Evolutionary conservation across 306 rosid species (phyloP).

Genomic region (Lathyrus sativus): DNA sequence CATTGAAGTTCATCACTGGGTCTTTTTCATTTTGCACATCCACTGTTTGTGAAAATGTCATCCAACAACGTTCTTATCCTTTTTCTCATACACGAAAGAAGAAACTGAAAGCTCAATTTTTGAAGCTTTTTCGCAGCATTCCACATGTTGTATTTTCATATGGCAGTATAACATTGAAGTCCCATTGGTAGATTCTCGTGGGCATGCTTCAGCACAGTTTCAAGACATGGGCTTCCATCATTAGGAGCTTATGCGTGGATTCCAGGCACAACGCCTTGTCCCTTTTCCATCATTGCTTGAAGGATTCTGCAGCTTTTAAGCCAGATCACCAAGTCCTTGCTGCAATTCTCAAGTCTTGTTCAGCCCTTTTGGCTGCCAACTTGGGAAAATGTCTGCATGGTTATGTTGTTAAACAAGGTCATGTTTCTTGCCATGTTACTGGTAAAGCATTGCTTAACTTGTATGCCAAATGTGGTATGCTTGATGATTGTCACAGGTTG

Average conservation of each 20-base stretch:
- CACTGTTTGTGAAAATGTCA: conserved; percentile 45
- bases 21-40: conserved; percentile 25
- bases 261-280: conserved; percentile 52
- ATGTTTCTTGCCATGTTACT: conserved; percentile 58
- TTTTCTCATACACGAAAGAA: not conserved
- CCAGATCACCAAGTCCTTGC: conserved; percentile 59
- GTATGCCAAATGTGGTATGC: conserved; percentile 76
- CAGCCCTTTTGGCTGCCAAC: conserved; percentile 51
- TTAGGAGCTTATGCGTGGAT: conserved; percentile 48
- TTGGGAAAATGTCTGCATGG: conserved; percentile 73
- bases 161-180: not conserved
- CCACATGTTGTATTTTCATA: not conserved
- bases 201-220: conserved; percentile 53
- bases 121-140: conserved; percentile 21
- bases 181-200: conserved; percentile 25
- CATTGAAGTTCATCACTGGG: not conserved
- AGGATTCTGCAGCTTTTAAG: conserved; percentile 43
- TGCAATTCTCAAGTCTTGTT: conserved; percentile 69
- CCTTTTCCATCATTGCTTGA: conserved; percentile 49
- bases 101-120: not conserved
- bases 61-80: not conserved
- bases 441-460: conserved; percentile 80
- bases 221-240: conserved; percentile 50
- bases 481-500: conserved; percentile 60
- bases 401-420: conserved; percentile 66